phyloP scores from a whole-genome alignment of 2,329 filamentous ascomycete species.

The Thelonectria rubi region DNA sequence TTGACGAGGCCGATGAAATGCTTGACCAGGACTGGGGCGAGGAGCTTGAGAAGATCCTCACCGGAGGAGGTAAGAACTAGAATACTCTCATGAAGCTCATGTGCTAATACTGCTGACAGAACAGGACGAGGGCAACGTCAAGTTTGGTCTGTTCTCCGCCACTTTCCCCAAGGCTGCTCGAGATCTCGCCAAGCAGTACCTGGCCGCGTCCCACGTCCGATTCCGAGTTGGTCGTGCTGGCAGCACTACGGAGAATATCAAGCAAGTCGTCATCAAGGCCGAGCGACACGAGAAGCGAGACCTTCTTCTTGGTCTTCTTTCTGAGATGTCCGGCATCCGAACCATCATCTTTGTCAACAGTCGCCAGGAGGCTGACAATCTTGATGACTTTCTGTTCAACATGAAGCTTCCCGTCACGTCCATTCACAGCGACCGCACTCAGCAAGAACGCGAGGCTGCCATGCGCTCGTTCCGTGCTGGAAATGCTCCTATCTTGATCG shows the following conservation, averaged over 20 bases:
- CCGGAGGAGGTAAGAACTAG: constrained; percentile 74
- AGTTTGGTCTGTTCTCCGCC: constrained; percentile 88
- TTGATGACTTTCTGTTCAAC: constrained; percentile 91
- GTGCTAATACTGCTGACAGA: constrained; percentile 56
- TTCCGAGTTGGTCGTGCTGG: constrained; percentile 90
- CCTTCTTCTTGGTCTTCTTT: constrained; percentile 76
- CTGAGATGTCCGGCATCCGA: constrained; percentile 74
- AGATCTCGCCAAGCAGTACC: constrained; percentile 77
- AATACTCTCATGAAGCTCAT: constrained; percentile 13
- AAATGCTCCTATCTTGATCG: constrained; percentile 79
- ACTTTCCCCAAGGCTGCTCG: constrained; percentile 88
- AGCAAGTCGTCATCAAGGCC: constrained; percentile 76
- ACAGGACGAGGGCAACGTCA: constrained; percentile 75
- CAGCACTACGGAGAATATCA: constrained; percentile 82
- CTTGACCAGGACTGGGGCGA: constrained; percentile 81
- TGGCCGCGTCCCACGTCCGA: constrained; percentile 77
- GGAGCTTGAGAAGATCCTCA: constrained; percentile 78
- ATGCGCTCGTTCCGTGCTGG: constrained; percentile 85
- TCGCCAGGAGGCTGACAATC: constrained; percentile 78
- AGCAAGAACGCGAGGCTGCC: constrained; percentile 90
- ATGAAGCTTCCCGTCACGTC: constrained; percentile 82
- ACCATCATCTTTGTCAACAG: constrained; percentile 92
- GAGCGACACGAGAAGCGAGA: constrained; percentile 74
- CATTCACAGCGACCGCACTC: constrained; percentile 87
- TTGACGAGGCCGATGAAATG: constrained; percentile 97